Base-by-base conservation (phyloP, 352 stramenopile species). In the Phytopythium sindhum region DNA sequence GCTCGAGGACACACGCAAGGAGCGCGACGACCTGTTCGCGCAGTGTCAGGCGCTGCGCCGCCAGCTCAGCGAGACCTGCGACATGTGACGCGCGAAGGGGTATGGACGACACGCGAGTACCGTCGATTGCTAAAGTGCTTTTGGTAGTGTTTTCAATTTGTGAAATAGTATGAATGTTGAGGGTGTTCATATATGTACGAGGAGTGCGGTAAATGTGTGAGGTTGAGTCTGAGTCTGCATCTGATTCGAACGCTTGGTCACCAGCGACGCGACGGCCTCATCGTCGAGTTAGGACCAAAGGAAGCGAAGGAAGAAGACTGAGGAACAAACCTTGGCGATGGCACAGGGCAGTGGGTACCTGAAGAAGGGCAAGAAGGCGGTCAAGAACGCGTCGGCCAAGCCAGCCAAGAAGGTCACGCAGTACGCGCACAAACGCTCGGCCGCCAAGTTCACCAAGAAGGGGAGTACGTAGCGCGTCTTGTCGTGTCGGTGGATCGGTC, bases 371-470 rank as follows among this genome's bases (percentile, higher is more conserved):
- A 78, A 77, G 63, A 89, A 85, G 74, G 75, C 78, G 65, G 77
- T 90, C 39, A 95, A 91, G 80, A 93, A 93, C 60, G 68, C 70
- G 29, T 75, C 65, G 51, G 74, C 69, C 52, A 92, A 91, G 71
- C 86, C 84, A 4, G 71, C 62, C 21, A 92, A 91, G 74, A 93
- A 92, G 72, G 69, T 51, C 0, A 79, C 80, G 64, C 68, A 78
- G 65, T 93, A 93, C 67, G 81, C 72, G 14, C 81, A 95, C 80
- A 95, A 95, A 72, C 75, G 78, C 53, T 90, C 83, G 64, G 81
- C 86, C 7, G 73, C 82, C 72, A 95, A 95, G 70, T 93, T 90
- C 73, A 92, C 82, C 60, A 91, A 92, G 74, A 91, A 91, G 86
- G 86, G 86, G 31, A 95, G 86, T 94, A 80, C 75, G 81, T 91